Evolutionary conservation across 192 early-diverging fungal genomes (phyloP).

Genomic region (Polychytrium aggregatum): DNA sequence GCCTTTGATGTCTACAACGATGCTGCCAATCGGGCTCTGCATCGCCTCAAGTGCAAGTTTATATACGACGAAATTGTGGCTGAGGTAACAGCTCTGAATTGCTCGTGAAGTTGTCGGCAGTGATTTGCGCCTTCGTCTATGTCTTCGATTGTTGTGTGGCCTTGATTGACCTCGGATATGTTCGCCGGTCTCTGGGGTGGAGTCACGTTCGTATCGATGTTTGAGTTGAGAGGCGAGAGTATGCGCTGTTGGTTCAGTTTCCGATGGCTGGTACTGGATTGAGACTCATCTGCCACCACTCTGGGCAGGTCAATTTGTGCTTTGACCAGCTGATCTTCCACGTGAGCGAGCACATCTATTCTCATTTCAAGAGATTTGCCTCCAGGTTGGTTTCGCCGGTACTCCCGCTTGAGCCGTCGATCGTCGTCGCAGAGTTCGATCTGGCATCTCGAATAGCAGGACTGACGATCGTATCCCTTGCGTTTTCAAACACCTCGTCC

Average conservation of each 20-base stretch:
- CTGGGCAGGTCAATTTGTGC: constrained; percentile 35
- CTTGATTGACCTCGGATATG: no score
- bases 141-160: not conserved
- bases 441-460: no score
- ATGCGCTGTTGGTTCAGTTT: no score
- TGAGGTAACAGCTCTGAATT: constrained; percentile 18
- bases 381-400: constrained; percentile 12
- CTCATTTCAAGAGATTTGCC: constrained; percentile 35
- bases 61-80: constrained; percentile 47
- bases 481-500: no score
- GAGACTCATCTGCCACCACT: no score
- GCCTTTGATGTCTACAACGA: constrained; percentile 45
- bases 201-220: no score
- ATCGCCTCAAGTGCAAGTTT: constrained; percentile 24
- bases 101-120: not conserved
- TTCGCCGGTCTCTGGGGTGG: no score
- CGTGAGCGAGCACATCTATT: constrained; percentile 27
- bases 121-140: not conserved
- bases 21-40: constrained; percentile 21
- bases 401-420: no score
- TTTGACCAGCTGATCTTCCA: constrained; percentile 41
- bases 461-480: no score
- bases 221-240: no score
- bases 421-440: no score
- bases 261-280: no score